Conservation (phyloP, 345 rosid species). For the Eucalyptus dawsonii region DNA sequence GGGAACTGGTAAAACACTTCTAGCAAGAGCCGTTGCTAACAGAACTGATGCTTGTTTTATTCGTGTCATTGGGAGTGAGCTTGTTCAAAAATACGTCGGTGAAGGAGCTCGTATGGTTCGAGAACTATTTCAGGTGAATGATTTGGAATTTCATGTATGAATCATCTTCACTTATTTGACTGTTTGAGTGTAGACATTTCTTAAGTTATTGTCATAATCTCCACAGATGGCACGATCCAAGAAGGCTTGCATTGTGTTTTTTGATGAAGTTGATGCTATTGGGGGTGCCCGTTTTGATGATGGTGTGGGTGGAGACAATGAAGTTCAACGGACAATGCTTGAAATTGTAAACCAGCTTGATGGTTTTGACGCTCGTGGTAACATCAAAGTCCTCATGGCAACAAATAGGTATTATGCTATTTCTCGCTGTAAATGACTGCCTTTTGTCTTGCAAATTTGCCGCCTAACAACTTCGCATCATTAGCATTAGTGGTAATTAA, state of each 20-base stretch:
- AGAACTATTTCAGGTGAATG: conserved; percentile 81
- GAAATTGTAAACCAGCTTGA: conserved; percentile 88
- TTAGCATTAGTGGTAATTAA: not conserved
- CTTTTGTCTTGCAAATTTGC: not conserved
- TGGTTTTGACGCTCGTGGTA: conserved; percentile 91
- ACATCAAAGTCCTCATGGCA: conserved; percentile 99
- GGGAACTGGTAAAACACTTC: conserved; percentile 90
- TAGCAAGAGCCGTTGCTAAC: conserved; percentile 98
- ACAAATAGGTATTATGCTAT: conserved; percentile 61
- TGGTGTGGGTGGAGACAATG: conserved; percentile 77
- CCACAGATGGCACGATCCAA: conserved; percentile 82
- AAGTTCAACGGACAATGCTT: conserved; percentile 82
- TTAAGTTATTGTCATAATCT: not conserved
- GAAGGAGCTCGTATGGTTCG: conserved; percentile 99
- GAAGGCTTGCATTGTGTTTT: conserved; percentile 77
- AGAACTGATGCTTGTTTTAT: conserved; percentile 99
- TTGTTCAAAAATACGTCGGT: conserved; percentile 96
- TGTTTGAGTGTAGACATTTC: not conserved
- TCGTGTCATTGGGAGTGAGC: conserved; percentile 96
- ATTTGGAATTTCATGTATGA: not conserved
- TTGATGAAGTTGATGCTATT: conserved; percentile 80
- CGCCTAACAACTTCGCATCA: not conserved
- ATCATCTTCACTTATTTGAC: not conserved
- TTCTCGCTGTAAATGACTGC: not conserved
- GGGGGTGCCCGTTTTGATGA: conserved; percentile 87